Base-by-base conservation (phyloP, 768 basidiomycete species). In the Kwoniella sp. region DNA sequence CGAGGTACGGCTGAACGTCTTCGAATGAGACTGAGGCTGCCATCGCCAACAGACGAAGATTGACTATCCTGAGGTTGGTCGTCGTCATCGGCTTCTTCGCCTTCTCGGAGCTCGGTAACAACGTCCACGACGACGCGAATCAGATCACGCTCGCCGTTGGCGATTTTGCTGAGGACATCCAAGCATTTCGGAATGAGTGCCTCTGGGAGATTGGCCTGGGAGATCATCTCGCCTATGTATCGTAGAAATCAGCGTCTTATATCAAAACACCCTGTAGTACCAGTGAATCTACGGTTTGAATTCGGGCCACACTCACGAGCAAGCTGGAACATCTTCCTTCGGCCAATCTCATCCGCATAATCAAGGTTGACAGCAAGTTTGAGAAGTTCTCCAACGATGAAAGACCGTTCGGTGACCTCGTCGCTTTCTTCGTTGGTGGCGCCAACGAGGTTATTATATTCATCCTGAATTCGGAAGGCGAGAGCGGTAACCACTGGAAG, bases 331-430 rank as follows among this genome's bases (percentile, higher is more conserved):
- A 93, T 92, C 80, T 89, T 90, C 63, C 92, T 81, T 63, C 92
- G 81, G 2, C 95, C 94, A 63, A 89, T 90, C 79, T 96, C 92
- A 80, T 98, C 95, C 0, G 88, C 85, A 71, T 94, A 97, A 78
- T 97, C 94, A 26, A 92, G 82, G 64, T 88, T 85, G 2, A 89
- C 83, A 0, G 90, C 90, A 29, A 95, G 81, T 69, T 84, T 85
- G 24, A 96, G 84, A 78, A 97, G 84, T 78, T 97, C 91, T 0
- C 86, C 83, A n/a, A 95, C 83, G 7, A 92, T 81, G 60, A 90
- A 87, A 70, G 88, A 87, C 36, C 82, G 83, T 17, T 80, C 78
- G 19, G 68, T 66, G 12, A 65, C 25, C 7, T 78, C 78, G 36
- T 81, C 81, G 17, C 73, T 70, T 6, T 72, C 77, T 2, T 83